phyloP scores from a whole-genome alignment of 1,139 yeast species.

The Kodamaea plutei region DNA sequence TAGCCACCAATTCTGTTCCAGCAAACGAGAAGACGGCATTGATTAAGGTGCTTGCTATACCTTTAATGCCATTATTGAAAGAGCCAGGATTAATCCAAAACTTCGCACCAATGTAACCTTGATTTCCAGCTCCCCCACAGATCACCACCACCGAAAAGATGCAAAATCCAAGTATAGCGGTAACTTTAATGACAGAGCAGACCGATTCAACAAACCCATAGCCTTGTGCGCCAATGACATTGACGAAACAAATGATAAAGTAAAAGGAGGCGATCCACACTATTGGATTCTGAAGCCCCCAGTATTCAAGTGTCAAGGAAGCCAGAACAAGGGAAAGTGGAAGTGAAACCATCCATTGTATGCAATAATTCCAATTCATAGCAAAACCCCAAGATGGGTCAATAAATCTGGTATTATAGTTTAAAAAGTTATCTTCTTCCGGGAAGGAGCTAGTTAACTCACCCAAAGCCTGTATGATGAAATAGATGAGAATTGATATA shows the following conservation, averaged over 20 bases:
- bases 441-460: constrained; percentile 20
- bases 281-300: constrained; percentile 17
- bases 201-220: constrained; percentile 19
- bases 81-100: constrained; percentile 21
- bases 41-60: constrained; percentile 19
- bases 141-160: constrained; percentile 18
- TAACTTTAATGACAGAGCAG: constrained; percentile 19
- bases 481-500: constrained; percentile 19
- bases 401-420: constrained; percentile 20
- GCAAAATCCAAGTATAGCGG: constrained; percentile 20
- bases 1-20: constrained; percentile 23
- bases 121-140: constrained; percentile 18
- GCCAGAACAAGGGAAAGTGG: constrained; percentile 23
- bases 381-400: constrained; percentile 25
- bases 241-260: constrained; percentile 17
- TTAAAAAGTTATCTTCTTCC: constrained; percentile 20
- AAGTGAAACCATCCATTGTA: constrained; percentile 22
- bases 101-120: constrained; percentile 19
- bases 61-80: constrained; percentile 20
- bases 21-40: constrained; percentile 23
- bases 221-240: constrained; percentile 18
- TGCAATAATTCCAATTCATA: constrained; percentile 22
- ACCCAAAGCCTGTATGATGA: constrained; percentile 20
- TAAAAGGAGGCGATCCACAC: constrained; percentile 22
- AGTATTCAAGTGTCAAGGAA: constrained; percentile 19